Evolutionary conservation across 805 yeast species (phyloP), one percentile per base, ranked within the genome.

Genomic region (Starmerella apis): DNA sequence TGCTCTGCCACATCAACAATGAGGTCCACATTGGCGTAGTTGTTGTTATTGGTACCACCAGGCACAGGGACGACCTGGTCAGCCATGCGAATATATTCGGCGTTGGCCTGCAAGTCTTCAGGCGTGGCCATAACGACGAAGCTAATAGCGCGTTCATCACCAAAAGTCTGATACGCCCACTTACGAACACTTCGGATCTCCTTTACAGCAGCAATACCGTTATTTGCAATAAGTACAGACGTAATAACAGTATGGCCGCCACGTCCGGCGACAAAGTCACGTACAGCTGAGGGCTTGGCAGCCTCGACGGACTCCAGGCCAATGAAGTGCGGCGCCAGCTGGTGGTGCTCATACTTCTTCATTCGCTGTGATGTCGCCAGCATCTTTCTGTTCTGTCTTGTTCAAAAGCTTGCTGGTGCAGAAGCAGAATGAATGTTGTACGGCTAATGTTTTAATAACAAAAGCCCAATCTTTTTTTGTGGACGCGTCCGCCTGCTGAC

Each of bases 141-240:
- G 61, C 85, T 86, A 57, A 92, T 84, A 50, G 94, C 86, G 64
- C 84, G 78, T 68, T 92, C 97, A 64, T 94, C 81, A 56, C 95
- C 95, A 71, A 92, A 92, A n/a, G 96, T 87, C 68, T 92, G 97
- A 69, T 92, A 92, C 23, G 98, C 88, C 99, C 99, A 92, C 74
- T 90, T 92, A 70, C 98, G 80, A 39, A 92, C 88, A 9, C 95
- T 86, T 62, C 99, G 78, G 66, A 92, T 94, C 72, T 92, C 97
- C 68, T 92, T 92, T 52, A 92, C 99, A 43, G 99, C 99, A 18
- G 95, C 98, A 67, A 92, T 94, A 78, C 99, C 99, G 66, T 92
- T 92, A 69, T 94, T 94, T 52, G 99, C 97, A 63, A 92, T 92
- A 58, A 92, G 75, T 32, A 92, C 82, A 60, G 67, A 53, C 49